A percentile compares a stretch with the other conserved stretches of the same genome.
Evolutionary conservation across 2,329 filamentous ascomycete species (phyloP).

Genomic region (Exophiala sideris): DNA sequence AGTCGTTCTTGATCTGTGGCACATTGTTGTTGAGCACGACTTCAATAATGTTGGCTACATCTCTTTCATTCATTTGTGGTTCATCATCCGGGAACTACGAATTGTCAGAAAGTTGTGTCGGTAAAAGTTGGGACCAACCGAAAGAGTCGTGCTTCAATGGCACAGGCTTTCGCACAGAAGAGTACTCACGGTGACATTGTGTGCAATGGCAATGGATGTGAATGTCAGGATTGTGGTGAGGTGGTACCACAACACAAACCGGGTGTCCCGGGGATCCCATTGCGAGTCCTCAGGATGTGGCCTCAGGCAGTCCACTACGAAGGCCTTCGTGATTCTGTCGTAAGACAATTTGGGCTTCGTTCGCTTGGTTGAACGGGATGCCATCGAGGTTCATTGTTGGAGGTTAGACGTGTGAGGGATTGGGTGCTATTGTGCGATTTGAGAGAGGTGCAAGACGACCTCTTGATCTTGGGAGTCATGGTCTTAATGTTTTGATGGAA

Average conservation of each 20-base stretch:
- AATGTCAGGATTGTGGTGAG: slow-evolving; percentile 11
- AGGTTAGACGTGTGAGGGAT: too few species aligned
- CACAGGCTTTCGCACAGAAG: too few species aligned
- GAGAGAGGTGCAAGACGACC: too few species aligned
- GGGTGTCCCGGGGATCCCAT: slow-evolving; percentile 10
- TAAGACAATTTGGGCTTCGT: slow-evolving; percentile 1
- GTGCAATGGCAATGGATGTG: slow-evolving; percentile 11
- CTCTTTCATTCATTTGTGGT: slow-evolving; percentile 1
- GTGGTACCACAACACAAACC: slow-evolving; percentile 19
- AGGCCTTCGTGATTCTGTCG: background rate
- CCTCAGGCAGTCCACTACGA: background rate
- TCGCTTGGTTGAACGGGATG: background rate
- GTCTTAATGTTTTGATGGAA: too few species aligned
- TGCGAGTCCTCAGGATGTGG: too few species aligned
- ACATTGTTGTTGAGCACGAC: background rate
- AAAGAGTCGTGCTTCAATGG: too few species aligned
- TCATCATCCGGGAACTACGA: background rate
- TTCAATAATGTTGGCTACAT: slow-evolving; percentile 9
- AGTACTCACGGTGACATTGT: background rate
- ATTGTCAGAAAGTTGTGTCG: too few species aligned
- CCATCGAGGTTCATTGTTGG: too few species aligned
- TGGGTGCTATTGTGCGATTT: too few species aligned
- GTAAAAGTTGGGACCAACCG: too few species aligned
- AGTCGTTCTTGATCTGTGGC: slow-evolving; percentile 1
- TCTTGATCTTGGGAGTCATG: too few species aligned